A percentile compares a stretch with the other conserved stretches of the same genome.
Conservation (phyloP, 2,329 filamentous ascomycete species). For the Capronia epimyces region DNA sequence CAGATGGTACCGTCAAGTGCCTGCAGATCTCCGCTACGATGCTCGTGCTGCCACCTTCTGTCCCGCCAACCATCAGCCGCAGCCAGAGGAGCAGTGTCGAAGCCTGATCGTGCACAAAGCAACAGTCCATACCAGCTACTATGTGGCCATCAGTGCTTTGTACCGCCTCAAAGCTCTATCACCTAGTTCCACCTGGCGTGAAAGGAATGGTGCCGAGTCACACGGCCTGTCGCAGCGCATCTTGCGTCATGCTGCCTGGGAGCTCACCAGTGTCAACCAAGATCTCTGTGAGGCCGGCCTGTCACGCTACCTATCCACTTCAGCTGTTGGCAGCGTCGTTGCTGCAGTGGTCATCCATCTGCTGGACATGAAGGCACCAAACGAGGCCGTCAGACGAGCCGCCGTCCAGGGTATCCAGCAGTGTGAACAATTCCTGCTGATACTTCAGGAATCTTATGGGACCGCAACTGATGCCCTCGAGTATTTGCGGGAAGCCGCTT, state of each 20-base stretch:
- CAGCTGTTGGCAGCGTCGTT: constrained; percentile 3
- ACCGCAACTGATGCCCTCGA: constrained; percentile 4
- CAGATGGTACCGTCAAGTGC: constrained; percentile 3
- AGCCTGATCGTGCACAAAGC: constrained; percentile 4
- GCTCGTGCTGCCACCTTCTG: neutral
- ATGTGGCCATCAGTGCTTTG: constrained; percentile 6
- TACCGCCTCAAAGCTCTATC: constrained; percentile 7
- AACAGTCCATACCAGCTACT: constrained; percentile 1
- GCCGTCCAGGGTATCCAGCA: constrained; percentile 1
- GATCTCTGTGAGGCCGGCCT: constrained; percentile 2
- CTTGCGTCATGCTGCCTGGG: constrained; percentile 5
- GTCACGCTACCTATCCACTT: neutral
- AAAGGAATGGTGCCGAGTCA: neutral
- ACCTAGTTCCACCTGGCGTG: constrained; percentile 4
- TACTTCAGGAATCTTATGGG: constrained; percentile 1
- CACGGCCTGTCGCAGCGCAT: neutral
- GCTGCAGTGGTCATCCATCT: constrained; percentile 3
- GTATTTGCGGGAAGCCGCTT: constrained; percentile 3
- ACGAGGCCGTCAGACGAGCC: neutral
- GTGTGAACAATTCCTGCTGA: constrained; percentile 3
- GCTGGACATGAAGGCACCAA: constrained; percentile 5
- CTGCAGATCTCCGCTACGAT: constrained; percentile 1
- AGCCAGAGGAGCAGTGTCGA: no score
- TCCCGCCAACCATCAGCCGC: neutral
- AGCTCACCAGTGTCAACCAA: constrained; percentile 3